Evolutionary conservation across 805 yeast species (phyloP), one percentile per base, ranked within the genome.

Genomic region (Myxozyma melibiosi): DNA sequence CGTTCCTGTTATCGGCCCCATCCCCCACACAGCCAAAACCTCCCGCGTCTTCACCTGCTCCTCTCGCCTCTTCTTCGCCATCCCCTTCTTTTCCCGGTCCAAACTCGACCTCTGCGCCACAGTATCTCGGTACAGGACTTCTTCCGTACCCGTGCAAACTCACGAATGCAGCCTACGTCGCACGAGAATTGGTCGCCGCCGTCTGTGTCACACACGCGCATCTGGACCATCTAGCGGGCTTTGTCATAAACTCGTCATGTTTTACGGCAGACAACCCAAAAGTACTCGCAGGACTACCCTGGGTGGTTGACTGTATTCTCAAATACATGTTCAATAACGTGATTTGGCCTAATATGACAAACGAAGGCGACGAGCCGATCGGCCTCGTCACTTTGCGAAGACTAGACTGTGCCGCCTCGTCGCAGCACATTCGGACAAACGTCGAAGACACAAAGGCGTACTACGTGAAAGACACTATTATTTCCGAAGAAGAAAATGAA

Each of bases 261-360:
- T 77, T 80, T 62, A 57, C 68, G 8, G 46, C 58, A 18, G 51
- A 61, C 11, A 61, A 67, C 4, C 70, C 72, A 1, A 84, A 80
- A 65, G 65, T 66, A 2, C 68, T 89, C 3, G 80, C 76, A 60
- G 96, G 90, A 0, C 70, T 83, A 2, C 61, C 67, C 0, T 70
- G 74, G 27, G 84, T 92, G 0, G 73, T 83, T 1, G 71, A 76
- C 4, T 79, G 83, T 0, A 68, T 90, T 8, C 71, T 76, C 57
- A 67, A 70, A 1, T 78, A 84, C 68, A 70, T 88, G 0, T 90
- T 90, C 72, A 91, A 90, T 70, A 88, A 85, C 43, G 65, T 73
- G 4, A 74, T 88, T 2, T 90, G 97, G 97, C 97, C 97, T 4
- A 79, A 86, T 64, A 71, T 84, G 68, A 74, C 79, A 9, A 66